A percentile compares a stretch with the other conserved stretches of the same genome.
Conservation (phyloP, 768 basidiomycete genomes). For the Rhodotorula sphaerocarpa region DNA sequence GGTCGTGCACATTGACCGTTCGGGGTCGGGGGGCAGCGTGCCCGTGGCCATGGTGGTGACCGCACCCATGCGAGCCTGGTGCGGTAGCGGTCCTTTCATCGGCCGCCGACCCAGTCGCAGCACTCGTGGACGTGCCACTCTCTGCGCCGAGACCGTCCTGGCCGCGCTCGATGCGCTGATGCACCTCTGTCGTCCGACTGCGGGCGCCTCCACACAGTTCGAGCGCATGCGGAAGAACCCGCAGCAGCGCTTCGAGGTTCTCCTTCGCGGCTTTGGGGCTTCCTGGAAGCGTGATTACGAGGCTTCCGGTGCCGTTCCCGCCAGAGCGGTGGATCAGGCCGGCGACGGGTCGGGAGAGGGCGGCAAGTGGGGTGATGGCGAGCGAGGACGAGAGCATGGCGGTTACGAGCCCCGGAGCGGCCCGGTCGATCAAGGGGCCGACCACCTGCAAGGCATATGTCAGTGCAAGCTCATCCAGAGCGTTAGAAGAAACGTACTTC, state of each 20-base stretch:
- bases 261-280: slow-evolving; percentile 78
- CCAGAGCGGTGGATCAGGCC: slow-evolving; percentile 44
- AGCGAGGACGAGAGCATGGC: slow-evolving; percentile 63
- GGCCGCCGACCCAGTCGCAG: too few species aligned
- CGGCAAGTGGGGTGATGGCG: slow-evolving; percentile 66
- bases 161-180: slow-evolving; percentile 4
- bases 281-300: slow-evolving; percentile 74
- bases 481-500: slow-evolving; percentile 51
- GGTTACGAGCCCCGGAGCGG: slow-evolving; percentile 61
- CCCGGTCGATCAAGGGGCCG: slow-evolving; percentile 39
- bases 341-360: slow-evolving; percentile 72
- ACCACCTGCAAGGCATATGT: slow-evolving; percentile 49
- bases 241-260: slow-evolving; percentile 58
- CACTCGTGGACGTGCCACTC: slow-evolving; percentile 7
- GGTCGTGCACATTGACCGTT: slow-evolving; percentile 60
- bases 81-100: too few species aligned
- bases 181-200: slow-evolving; percentile 9
- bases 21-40: slow-evolving; percentile 51
- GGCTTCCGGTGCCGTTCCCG: slow-evolving; percentile 52
- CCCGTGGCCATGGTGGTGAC: slow-evolving; percentile 42
- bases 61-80: slow-evolving; percentile 18
- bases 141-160: slow-evolving; percentile 7
- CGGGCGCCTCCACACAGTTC: slow-evolving; percentile 50
- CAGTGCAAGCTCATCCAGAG: slow-evolving; percentile 46
- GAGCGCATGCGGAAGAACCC: slow-evolving; percentile 61